Base-by-base conservation (phyloP, 202 grass and related monocot species). In the Alloteropsis angusta region DNA sequence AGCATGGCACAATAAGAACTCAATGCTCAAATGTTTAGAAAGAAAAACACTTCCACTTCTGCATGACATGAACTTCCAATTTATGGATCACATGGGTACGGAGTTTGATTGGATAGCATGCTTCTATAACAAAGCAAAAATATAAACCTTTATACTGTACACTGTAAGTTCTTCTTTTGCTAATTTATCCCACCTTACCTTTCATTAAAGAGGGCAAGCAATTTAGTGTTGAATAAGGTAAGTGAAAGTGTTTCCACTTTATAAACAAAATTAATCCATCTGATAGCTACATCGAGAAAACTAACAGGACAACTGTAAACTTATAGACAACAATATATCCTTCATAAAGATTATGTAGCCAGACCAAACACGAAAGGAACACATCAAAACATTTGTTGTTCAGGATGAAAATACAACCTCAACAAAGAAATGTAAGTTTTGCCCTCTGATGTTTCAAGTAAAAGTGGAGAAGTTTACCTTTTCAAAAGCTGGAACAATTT, bases 401-500 rank as follows among this genome's bases (percentile, higher is more conserved):
- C 56, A 71, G 28, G 4, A 59, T 15, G 47, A 56, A 47, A 47
- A 35, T 46, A 66, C n/a, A 30, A 71, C 46, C 17, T 8, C 25
- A 74, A 45, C 56, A 50, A 50, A 71, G 43, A 19, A 9, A 11
- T 70, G 50, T 1, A 71, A 58, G 2, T 9, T 22, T 47, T 58
- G 36, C 38, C 36, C 7, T 11, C 0, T 6, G 7, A 0, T 12
- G 19, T 53, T 41, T 60, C 22, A 60, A 49, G 9, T 68, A 53
- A 14, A 68, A 12, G 43, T 68, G 71, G 67, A 67, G 56, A 23
- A 55, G 25, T 25, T 84, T 90, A 97, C 93, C 93, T 93, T 97
- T 55, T 97, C 93, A 48, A 97, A 90, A 74, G 92, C 87, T 88
- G 90, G 93, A 52, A 97, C 58, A 11, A 97, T 93, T 76, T 97